Conservation (phyloP, 352 stramenopile genomes). For the Pythium phragmiticola region DNA sequence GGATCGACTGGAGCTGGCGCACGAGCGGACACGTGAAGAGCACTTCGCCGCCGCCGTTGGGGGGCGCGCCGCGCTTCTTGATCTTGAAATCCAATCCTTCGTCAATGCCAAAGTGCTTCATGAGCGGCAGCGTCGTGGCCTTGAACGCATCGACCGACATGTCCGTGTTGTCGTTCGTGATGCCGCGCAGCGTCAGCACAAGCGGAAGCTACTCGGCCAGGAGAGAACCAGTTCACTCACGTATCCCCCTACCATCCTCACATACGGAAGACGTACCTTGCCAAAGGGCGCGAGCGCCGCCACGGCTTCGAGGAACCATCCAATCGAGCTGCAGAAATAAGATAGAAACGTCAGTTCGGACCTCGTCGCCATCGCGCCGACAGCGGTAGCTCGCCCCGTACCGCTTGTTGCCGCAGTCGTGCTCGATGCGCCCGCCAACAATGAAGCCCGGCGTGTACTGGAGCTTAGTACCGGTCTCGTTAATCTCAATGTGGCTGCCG, state of each 20-base stretch:
- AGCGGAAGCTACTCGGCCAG: slow-evolving; percentile 91
- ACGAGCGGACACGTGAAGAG: slow-evolving; percentile 95
- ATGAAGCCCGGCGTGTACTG: slow-evolving; percentile 96
- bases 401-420: slow-evolving; percentile 92
- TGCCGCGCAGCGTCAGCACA: slow-evolving; percentile 91
- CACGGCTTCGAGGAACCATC: slow-evolving; percentile 98
- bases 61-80: slow-evolving; percentile 90
- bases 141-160: slow-evolving; percentile 94
- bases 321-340: slow-evolving; percentile 70
- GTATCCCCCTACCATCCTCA: no score
- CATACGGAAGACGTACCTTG: slow-evolving; percentile 53
- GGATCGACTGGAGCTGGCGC: slow-evolving; percentile 91
- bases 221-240: neutral
- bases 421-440: slow-evolving; percentile 92
- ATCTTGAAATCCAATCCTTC: slow-evolving; percentile 85
- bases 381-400: slow-evolving; percentile 8
- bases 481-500: slow-evolving; percentile 98
- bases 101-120: slow-evolving; percentile 97
- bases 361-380: neutral
- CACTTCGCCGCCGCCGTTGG: slow-evolving; percentile 85
- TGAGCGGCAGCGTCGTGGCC: slow-evolving; percentile 92
- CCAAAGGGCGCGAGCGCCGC: slow-evolving; percentile 97
- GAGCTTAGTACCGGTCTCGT: slow-evolving; percentile 98
- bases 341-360: neutral
- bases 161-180: slow-evolving; percentile 95